Evolutionary conservation across 2,329 filamentous ascomycete genomes (phyloP), one percentile per base, ranked within the genome.

Genomic region (Emydomyces testavorans): DNA sequence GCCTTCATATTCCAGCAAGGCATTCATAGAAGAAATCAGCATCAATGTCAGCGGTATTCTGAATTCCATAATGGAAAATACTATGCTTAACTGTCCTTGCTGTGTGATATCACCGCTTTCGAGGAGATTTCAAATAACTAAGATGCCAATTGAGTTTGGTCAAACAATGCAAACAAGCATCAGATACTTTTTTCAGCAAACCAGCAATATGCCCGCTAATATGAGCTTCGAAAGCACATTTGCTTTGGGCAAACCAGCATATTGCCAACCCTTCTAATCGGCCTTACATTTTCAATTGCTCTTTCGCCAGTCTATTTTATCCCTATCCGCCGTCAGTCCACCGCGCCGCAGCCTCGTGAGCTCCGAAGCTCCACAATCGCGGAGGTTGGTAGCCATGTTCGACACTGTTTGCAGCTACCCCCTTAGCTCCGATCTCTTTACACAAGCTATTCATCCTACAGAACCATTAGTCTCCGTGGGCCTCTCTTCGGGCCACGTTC

Each of bases 391-490:
- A 46, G 24, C 34, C 31, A 93, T 93, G 86, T 86, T 93, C 62
- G 88, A 95, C 66, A 94, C 87, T 55, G 77, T 94, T 55, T 95
- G 90, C 73, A 87, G 85, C 21, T 78, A 96, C 38, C 88, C 89
- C 53, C 79, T 96, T 39, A 77, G 78, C 50, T 78, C 85, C 49
- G 92, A 96, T 61, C 74, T 98, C 58, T 96, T 98, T 69, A 70
- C 86, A 1, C 88, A 94, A 65, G 84, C 83, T 10, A 72, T 94
- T 16, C 92, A 98, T 63, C 89, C 92, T 1, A 77, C 75, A 0
- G 80, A 89, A 62, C 86, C 90, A 11, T 70, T 98, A 43, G 74
- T 98, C 52, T 85, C 88, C 0, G 85, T 94, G 40, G 92, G 92
- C 13, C 75, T 95, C 21, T 80, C 84, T 13, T 83, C 77, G 47